phyloP scores from a whole-genome alignment of 73 alveolate genomes.

The Blepharisma stoltei region DNA sequence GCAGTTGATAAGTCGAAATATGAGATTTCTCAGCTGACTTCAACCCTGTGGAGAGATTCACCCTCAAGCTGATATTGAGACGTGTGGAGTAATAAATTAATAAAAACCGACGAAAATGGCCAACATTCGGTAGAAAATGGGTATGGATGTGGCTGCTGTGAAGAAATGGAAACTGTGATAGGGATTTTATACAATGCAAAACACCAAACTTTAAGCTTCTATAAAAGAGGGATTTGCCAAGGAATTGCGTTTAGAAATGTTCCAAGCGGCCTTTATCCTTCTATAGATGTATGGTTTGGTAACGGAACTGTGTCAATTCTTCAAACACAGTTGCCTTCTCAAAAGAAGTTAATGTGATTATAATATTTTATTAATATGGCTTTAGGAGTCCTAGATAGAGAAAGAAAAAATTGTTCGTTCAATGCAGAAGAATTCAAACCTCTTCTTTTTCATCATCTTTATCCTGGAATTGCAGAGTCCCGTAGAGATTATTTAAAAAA shows the following conservation, averaged over 20 bases:
- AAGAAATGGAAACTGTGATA: slow-evolving; percentile 68
- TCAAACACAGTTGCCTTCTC: slow-evolving; percentile 45
- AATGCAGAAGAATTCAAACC: too few species aligned
- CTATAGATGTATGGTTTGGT: slow-evolving; percentile 81
- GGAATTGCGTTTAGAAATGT: slow-evolving; percentile 87
- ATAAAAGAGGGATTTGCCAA: slow-evolving; percentile 74
- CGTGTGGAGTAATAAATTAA: slow-evolving; percentile 77
- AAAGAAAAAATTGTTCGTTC: too few species aligned
- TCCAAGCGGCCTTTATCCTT: slow-evolving; percentile 69
- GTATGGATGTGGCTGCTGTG: slow-evolving; percentile 74
- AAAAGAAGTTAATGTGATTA: slow-evolving; percentile 29
- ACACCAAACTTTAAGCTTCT: slow-evolving; percentile 64
- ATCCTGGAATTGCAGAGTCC: too few species aligned
- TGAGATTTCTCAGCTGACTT: slow-evolving; percentile 53
- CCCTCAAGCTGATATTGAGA: slow-evolving; percentile 79
- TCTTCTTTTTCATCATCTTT: too few species aligned
- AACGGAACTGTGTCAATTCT: slow-evolving; percentile 62
- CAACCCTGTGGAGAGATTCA: slow-evolving; percentile 82
- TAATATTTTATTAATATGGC: background rate
- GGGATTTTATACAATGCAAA: slow-evolving; percentile 77
- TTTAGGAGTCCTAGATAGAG: too few species aligned
- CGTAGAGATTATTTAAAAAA: too few species aligned
- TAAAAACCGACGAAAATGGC: slow-evolving; percentile 76
- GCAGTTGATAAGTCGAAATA: slow-evolving; percentile 70
- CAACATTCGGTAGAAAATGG: slow-evolving; percentile 69